Base-by-base conservation (phyloP, 2,329 filamentous ascomycete species). In the Hymenoscyphus fraxineus region DNA sequence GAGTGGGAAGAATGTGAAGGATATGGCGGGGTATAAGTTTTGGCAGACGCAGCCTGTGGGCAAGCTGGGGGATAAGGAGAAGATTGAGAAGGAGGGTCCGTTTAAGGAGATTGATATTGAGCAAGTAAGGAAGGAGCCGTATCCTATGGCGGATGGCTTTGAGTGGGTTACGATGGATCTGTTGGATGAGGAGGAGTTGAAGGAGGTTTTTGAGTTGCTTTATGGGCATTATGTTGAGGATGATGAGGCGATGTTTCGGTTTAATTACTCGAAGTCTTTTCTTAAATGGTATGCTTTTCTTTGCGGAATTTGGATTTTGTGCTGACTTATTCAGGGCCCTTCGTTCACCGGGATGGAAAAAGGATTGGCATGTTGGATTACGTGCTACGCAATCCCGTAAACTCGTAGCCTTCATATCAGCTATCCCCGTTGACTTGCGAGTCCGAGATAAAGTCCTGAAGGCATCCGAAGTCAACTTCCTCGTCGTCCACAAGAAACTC, bases 11-110 rank as follows among this genome's bases (percentile, higher is more conserved):
- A 96, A 96, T 74, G 88, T 87, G 72, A 97, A 97, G 81, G 93
- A 97, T 75, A 97, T 97, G 92, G 93, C 89, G 6, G 91, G 89
- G 65, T 97, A 98, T 83, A 97, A 96, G 79, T 99, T 99, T 81
- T 99, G 95, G 95, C 88, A 92, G 77, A 99, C 95, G 58, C 95
- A 99, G 78, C 95, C 95, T 0, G 95, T 99, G 65, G 91, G 91
- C 60, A 89, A 88, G 74, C 97, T 98, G 74, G 88, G 85, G 72
- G 81, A 88, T 76, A 77, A 84, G 60, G 78, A 81, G 65, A 80
- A 83, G 68, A 75, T 78, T 44, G 73, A 87, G 59, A 81, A 87
- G 68, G 93, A 98, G 73, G 95, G 95, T 0, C 92, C 93, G 0
- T 91, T 99, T 75, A 90, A 89, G 78, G 80, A 88, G 19, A 90